A percentile compares a stretch with the other conserved stretches of the same genome.
These are phyloP conservation scores for Alloteropsis semialata DNA, from an alignment of 176 grass and related monocot species.

Conservation along the genomic window DNA sequence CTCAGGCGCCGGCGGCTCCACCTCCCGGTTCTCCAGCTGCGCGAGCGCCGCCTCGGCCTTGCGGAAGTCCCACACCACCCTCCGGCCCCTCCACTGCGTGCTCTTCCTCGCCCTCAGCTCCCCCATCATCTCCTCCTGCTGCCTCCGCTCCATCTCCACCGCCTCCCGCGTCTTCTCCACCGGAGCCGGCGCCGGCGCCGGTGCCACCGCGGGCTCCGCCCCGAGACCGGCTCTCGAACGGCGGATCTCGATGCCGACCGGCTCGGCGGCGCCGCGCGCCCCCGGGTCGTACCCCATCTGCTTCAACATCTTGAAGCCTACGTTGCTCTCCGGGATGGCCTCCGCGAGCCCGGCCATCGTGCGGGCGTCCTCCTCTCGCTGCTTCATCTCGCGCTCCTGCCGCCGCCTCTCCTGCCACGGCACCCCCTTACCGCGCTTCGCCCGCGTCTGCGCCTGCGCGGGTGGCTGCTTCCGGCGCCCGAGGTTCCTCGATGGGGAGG, in stretches of 20 bases:
- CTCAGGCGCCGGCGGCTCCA: constrained; percentile 36
- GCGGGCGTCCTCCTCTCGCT: constrained; percentile 70
- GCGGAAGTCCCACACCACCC: constrained; percentile 52
- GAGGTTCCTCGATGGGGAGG: constrained; percentile 14
- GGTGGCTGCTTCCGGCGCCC: constrained; percentile 31
- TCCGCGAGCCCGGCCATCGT: constrained; percentile 55
- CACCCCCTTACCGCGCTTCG: constrained; percentile 51
- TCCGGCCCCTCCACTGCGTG: constrained; percentile 61
- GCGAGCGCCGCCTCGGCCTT: constrained; percentile 71
- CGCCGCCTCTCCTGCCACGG: constrained; percentile 63
- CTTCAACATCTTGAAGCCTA: constrained; percentile 84
- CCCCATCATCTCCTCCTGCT: constrained; percentile 49
- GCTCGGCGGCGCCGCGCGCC: constrained; percentile 38
- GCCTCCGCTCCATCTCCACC: constrained; percentile 44
- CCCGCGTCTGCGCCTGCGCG: neutral
- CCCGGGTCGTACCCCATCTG: constrained; percentile 75
- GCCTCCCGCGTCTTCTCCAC: constrained; percentile 34
- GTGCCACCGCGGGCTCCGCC: constrained; percentile 22
- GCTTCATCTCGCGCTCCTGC: constrained; percentile 55
- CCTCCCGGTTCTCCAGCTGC: constrained; percentile 70
- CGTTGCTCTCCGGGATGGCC: constrained; percentile 80
- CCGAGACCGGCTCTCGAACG: constrained; percentile 66
- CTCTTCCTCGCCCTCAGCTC: constrained; percentile 77
- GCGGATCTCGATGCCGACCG: constrained; percentile 73
- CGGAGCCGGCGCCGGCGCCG: neutral